Percentiles rank a stretch among this genome's conserved stretches.
phyloP scores from a whole-genome alignment of 768 basidiomycete genomes.

The Lyophyllum shimeji region DNA sequence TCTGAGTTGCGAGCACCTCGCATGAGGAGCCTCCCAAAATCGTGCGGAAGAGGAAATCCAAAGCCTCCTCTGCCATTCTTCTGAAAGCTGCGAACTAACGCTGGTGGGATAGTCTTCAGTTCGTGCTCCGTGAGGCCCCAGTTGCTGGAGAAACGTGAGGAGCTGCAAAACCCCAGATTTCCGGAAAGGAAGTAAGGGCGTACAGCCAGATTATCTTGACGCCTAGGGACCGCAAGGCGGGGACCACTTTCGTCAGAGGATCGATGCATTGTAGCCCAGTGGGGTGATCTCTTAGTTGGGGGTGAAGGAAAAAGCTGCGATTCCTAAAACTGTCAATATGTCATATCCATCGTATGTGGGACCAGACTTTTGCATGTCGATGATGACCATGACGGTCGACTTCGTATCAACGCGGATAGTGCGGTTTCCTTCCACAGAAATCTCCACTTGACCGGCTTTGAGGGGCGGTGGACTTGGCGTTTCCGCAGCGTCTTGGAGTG shows the following conservation, averaged over 20 bases:
- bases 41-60: slow-evolving; percentile 51
- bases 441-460: slow-evolving; percentile 45
- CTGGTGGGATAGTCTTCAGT: slow-evolving; percentile 58
- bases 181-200: slow-evolving; percentile 16
- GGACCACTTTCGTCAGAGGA: slow-evolving; percentile 49
- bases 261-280: slow-evolving; percentile 58
- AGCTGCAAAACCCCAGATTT: neutral
- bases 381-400: slow-evolving; percentile 55
- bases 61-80: slow-evolving; percentile 50
- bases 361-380: slow-evolving; percentile 74
- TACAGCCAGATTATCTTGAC: slow-evolving; percentile 68
- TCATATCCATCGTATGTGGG: neutral
- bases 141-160: slow-evolving; percentile 40
- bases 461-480: slow-evolving; percentile 19
- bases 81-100: slow-evolving; percentile 54
- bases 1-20: slow-evolving; percentile 56
- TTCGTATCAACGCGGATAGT: slow-evolving; percentile 49
- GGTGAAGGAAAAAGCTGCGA: slow-evolving; percentile 62
- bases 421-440: slow-evolving; percentile 52
- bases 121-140: slow-evolving; percentile 73
- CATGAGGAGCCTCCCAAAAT: slow-evolving; percentile 60
- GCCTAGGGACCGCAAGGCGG: slow-evolving; percentile 36
- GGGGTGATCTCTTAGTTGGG: slow-evolving; percentile 53
- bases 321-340: slow-evolving; percentile 5
- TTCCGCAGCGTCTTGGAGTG: slow-evolving; percentile 27